Evolutionary conservation across 208 protist species (phyloP).

Genomic region (Porcisia hertigi): DNA sequence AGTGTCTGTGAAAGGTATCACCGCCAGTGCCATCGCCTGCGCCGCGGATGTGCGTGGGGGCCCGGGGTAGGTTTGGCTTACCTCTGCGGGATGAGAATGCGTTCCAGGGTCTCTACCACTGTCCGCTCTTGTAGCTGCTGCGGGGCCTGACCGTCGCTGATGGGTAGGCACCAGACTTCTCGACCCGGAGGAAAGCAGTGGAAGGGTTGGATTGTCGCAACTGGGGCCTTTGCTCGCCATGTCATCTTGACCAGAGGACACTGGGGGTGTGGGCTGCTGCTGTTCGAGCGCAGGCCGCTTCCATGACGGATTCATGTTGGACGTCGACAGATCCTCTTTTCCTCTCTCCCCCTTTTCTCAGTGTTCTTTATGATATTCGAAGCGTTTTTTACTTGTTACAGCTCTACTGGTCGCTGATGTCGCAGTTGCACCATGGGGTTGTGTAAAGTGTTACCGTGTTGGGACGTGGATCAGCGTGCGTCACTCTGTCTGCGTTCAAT

Average conservation of each 20-base stretch:
- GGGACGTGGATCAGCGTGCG: not conserved
- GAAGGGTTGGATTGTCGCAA: not conserved
- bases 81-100: not conserved
- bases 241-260: not conserved
- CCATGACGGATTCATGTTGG: slow-evolving; percentile 5
- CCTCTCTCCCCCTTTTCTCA: not conserved
- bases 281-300: slow-evolving; percentile 8
- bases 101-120: not conserved
- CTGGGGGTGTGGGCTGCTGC: not conserved
- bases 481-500: not conserved
- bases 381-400: not conserved
- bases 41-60: not conserved
- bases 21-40: slow-evolving; percentile 19
- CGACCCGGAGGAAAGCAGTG: not conserved
- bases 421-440: not conserved
- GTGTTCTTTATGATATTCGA: not conserved
- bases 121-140: not conserved
- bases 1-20: slow-evolving; percentile 24
- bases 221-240: not conserved
- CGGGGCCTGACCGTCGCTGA: not conserved
- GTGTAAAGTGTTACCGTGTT: not conserved
- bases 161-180: not conserved
- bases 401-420: not conserved
- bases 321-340: not conserved
- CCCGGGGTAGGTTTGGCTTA: not conserved